Evolutionary conservation across 78 protist species (phyloP).

Genomic region (Dictyostelium discoideum): dicty_2.7 NC_007091.3:3433501-3434000

Average conservation of each 20-base stretch:
- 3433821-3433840: background rate
- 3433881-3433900: background rate
- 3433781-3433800: too few species aligned
- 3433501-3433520: conserved; percentile 38
- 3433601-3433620: conserved; percentile 39
- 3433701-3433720: too few species aligned
- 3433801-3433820: background rate
- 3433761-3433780: too few species aligned
- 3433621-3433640: conserved; percentile 4
- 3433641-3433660: background rate
- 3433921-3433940: background rate
- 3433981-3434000: conserved; percentile 24
- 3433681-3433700: too few species aligned
- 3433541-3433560: conserved; percentile 30
- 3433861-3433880: background rate
- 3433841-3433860: background rate
- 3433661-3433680: background rate
- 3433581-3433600: conserved; percentile 39
- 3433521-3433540: conserved; percentile 31
- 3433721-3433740: too few species aligned
- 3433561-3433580: conserved; percentile 56
- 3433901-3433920: background rate
- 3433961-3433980: background rate
- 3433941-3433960: background rate
- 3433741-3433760: too few species aligned